A percentile compares a stretch with the other conserved stretches of the same genome.
Conservation (phyloP, 2,329 filamentous ascomycete species). For the Ilyonectria destructans region DNA sequence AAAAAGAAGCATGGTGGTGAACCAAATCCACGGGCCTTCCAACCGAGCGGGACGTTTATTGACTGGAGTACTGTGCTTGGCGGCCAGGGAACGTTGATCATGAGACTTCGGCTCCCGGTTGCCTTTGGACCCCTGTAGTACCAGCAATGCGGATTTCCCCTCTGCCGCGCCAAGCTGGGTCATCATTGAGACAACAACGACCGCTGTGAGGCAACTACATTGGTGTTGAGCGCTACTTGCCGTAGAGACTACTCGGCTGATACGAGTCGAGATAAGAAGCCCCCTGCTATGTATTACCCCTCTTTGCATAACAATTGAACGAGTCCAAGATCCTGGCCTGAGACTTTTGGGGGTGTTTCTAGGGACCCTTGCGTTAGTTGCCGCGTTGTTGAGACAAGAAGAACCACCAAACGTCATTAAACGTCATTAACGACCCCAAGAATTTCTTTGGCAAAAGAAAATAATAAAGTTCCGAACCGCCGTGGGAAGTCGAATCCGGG, state of each 20-base stretch:
- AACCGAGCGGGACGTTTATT: slow-evolving; percentile 24
- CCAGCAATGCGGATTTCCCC: slow-evolving; percentile 8
- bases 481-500: background rate
- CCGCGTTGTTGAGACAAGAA: slow-evolving; percentile 9
- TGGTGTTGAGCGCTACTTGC: background rate
- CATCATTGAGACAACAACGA: slow-evolving; percentile 13
- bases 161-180: slow-evolving; percentile 25
- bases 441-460: background rate
- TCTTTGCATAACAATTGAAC: slow-evolving; percentile 7
- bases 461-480: slow-evolving; percentile 1
- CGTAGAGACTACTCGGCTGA: background rate
- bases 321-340: slow-evolving; percentile 1
- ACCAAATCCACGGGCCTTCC: slow-evolving; percentile 27
- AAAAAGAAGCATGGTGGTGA: slow-evolving; percentile 18
- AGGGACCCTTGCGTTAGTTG: slow-evolving; percentile 10
- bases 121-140: background rate
- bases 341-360: background rate
- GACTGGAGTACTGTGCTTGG: slow-evolving; percentile 24
- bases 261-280: slow-evolving; percentile 16
- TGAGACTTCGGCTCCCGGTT: slow-evolving; percentile 23
- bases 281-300: slow-evolving; percentile 15
- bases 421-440: background rate
- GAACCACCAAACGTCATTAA: slow-evolving; percentile 1
- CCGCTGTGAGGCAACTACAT: slow-evolving; percentile 14
- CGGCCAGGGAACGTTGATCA: slow-evolving; percentile 21